A percentile compares a stretch with the other conserved stretches of the same genome.
phyloP scores from a whole-genome alignment of 495 filamentous ascomycete species.

The Geoglossum glabrum region DNA sequence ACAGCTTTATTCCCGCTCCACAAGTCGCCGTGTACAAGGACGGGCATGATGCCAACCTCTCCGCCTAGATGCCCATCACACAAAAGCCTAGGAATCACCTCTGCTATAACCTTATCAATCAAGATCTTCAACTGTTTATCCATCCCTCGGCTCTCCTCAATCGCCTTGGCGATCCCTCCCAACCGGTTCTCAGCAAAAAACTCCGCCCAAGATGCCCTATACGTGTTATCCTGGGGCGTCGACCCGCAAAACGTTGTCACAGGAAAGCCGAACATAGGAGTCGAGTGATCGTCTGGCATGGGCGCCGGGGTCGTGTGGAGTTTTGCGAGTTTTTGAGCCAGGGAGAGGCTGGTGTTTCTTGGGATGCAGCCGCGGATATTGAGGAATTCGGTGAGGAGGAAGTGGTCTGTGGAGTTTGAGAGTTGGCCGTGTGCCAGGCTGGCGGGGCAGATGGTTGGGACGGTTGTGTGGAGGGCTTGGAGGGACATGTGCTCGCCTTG shows the following conservation, averaged over 20 bases:
- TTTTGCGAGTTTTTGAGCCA: slow-evolving; percentile 58
- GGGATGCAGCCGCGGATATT: slow-evolving; percentile 28
- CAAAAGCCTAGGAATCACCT: slow-evolving; percentile 54
- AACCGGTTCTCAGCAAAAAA: slow-evolving; percentile 67
- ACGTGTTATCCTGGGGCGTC: slow-evolving; percentile 59
- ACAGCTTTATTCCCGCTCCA: slow-evolving; percentile 74
- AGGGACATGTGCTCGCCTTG: slow-evolving; percentile 64
- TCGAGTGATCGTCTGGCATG: slow-evolving; percentile 33
- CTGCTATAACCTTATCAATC: slow-evolving; percentile 37
- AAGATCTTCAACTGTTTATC: slow-evolving; percentile 38
- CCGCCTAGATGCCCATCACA: slow-evolving; percentile 43
- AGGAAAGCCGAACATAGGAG: slow-evolving; percentile 58
- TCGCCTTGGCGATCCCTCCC: slow-evolving; percentile 35
- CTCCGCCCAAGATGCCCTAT: slow-evolving; percentile 47
- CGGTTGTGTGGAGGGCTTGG: slow-evolving; percentile 50
- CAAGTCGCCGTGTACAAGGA: slow-evolving; percentile 74
- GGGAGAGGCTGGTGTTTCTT: slow-evolving; percentile 18
- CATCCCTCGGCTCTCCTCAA: slow-evolving; percentile 36
- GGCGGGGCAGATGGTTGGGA: slow-evolving; percentile 54
- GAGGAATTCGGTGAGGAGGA: slow-evolving; percentile 64
- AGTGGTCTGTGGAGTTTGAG: slow-evolving; percentile 24
- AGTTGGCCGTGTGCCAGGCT: slow-evolving; percentile 51
- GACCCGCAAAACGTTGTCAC: slow-evolving; percentile 71
- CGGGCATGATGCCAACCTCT: slow-evolving; percentile 38
- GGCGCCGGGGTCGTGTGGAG: slow-evolving; percentile 64